Base-by-base conservation (phyloP, 2,329 filamentous ascomycete genomes). In the Epichloe scottii region DNA sequence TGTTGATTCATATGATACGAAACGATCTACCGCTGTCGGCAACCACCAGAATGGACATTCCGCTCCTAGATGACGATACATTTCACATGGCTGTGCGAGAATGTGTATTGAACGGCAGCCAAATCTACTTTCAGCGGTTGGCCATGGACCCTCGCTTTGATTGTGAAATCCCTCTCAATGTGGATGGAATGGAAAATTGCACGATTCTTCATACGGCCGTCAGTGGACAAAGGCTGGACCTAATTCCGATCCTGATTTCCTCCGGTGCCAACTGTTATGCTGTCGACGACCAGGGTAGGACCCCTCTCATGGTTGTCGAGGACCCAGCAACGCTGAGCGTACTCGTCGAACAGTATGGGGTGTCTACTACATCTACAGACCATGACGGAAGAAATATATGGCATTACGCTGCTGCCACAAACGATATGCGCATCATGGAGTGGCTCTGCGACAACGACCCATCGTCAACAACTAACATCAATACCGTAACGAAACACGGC, bases 221-320 rank as follows among this genome's bases (percentile, higher is more conserved):
- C 1, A 59, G 60, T 5, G 58, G 57, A 2, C 50, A 53, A 3
- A 55, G 62, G 4, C 34, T 57, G 2, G 57, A 60, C 1, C 60
- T 64, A 3, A 58, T 69, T 8, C 51, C 60, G 2, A 21, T 61
- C 3, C 58, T 71, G 5, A 52, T 63, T 15, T 48, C 56, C 5
- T 54, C 57, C 3, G 62, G 60, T 4, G 59, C 63, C 7, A 55
- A 66, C 26, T 48, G 69, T 5, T 55, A 58, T 7, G 55, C 58
- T 0, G 53, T 53, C 1, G 66, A 70, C 19, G 43, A 50, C 1
- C 49, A 54, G 0, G 63, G 63, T 0, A 63, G 64, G 19, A 69
- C 68, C 2, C 68, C 69, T 1, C 48, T 71, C 3, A 63, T 70
- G 61, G 51, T 66, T 0, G 57, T 57, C 11, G 68, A 70, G 39